Percentiles rank a stretch among this genome's conserved stretches.
Conservation (phyloP, 805 yeast species). For the Saturnispora gosingensis region DNA sequence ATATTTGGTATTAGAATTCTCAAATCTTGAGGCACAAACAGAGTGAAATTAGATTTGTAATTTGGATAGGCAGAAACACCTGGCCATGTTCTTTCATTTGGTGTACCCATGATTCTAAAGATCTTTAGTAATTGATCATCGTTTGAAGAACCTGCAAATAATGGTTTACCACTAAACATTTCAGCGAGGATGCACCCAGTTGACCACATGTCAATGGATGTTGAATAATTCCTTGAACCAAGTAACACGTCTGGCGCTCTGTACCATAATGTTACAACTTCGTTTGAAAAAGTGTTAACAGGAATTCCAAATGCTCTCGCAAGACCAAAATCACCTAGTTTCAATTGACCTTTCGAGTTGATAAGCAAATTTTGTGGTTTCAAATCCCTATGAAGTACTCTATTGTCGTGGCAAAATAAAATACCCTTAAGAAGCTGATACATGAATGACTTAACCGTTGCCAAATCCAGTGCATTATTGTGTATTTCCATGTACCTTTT, state of each 20-base stretch:
- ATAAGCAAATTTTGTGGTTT: slow-evolving; percentile 94
- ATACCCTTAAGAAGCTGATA: slow-evolving; percentile 87
- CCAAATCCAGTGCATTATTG: slow-evolving; percentile 40
- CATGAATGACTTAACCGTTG: slow-evolving; percentile 84
- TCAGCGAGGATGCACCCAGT: slow-evolving; percentile 98
- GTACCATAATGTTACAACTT: slow-evolving; percentile 96
- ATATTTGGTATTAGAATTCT: slow-evolving; percentile 56
- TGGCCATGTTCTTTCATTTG: slow-evolving; percentile 94
- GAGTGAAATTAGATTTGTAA: slow-evolving; percentile 73
- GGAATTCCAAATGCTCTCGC: slow-evolving; percentile 98
- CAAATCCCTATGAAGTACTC: slow-evolving; percentile 77
- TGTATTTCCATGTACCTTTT: slow-evolving; percentile 70
- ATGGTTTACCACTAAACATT: slow-evolving; percentile 96
- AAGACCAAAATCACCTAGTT: slow-evolving; percentile 92
- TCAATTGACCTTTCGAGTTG: slow-evolving; percentile 81
- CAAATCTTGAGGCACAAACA: slow-evolving; percentile 84
- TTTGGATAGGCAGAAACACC: slow-evolving; percentile 88
- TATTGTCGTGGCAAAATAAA: slow-evolving; percentile 74
- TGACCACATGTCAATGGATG: slow-evolving; percentile 97
- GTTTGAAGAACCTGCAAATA: slow-evolving; percentile 93
- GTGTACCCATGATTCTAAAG: slow-evolving; percentile 92
- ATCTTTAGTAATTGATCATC: slow-evolving; percentile 91
- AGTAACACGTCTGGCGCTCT: slow-evolving; percentile 94
- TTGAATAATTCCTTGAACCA: slow-evolving; percentile 92
- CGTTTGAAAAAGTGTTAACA: slow-evolving; percentile 92